Evolutionary conservation across 2,329 filamentous ascomycete species (phyloP).

Genomic region (Sclerotinia borealis): DNA sequence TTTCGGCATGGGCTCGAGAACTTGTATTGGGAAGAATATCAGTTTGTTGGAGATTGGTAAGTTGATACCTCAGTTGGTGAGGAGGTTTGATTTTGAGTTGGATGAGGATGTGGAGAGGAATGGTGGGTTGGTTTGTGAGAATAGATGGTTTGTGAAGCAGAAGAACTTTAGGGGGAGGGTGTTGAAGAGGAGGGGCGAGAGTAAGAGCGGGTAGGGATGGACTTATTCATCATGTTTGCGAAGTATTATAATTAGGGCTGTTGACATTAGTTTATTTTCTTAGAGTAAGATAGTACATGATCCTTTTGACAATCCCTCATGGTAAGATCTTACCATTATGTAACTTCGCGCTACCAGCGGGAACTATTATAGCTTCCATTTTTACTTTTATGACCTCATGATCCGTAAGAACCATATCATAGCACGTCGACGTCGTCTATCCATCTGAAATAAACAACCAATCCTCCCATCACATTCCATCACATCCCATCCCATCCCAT

Average conservation of each 20-base stretch:
- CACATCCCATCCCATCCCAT: no score
- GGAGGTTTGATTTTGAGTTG: conserved; percentile 28
- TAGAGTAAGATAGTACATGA: no score
- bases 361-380: background rate
- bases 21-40: conserved; percentile 41
- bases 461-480: no score
- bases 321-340: no score
- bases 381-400: background rate
- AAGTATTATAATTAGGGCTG: no score
- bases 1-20: conserved; percentile 39
- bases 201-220: background rate
- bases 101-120: conserved; percentile 15
- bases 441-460: background rate
- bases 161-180: conserved; percentile 24
- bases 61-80: conserved; percentile 36
- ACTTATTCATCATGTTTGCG: no score
- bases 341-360: background rate
- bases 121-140: conserved; percentile 18
- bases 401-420: background rate
- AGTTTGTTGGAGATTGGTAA: conserved; percentile 40
- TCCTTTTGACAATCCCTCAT: no score
- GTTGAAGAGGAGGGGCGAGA: background rate
- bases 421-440: no score
- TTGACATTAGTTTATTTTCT: no score
- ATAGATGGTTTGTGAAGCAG: conserved; percentile 31